A percentile compares a stretch with the other conserved stretches of the same genome.
These are phyloP conservation scores for Populus alba DNA, from an alignment of 345 rosid genomes.

Conservation along the genomic window DNA sequence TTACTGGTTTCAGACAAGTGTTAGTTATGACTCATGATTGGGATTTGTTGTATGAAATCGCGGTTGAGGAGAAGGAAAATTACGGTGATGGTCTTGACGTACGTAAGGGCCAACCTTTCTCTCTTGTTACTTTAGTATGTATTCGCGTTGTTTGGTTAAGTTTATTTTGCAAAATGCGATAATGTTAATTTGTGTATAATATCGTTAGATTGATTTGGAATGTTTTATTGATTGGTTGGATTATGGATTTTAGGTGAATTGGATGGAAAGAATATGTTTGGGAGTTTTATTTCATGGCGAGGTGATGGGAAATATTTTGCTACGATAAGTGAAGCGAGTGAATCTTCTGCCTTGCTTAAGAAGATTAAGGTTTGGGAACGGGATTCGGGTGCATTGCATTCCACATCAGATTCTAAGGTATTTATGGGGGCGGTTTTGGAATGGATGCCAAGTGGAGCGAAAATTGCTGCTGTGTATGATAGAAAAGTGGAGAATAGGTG, in stretches of 20 bases:
- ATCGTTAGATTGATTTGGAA: conserved; percentile 7
- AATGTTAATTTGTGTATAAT: neutral
- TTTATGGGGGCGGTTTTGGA: conserved; percentile 69
- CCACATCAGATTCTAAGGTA: conserved; percentile 64
- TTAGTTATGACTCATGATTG: conserved; percentile 94
- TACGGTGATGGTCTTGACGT: conserved; percentile 51
- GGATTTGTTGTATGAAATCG: conserved; percentile 80
- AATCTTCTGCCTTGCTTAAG: conserved; percentile 42
- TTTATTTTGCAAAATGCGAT: neutral
- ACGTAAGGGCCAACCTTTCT: conserved; percentile 73
- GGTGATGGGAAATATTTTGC: conserved; percentile 94
- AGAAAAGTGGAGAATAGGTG: conserved; percentile 50
- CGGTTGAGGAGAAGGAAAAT: conserved; percentile 41
- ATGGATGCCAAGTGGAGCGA: conserved; percentile 99
- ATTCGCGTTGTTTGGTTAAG: neutral
- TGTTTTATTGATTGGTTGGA: neutral
- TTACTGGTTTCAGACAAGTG: conserved; percentile 72
- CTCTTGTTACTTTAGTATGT: conserved; percentile 21
- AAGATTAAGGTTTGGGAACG: conserved; percentile 90
- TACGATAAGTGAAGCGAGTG: conserved; percentile 43
- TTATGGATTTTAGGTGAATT: conserved; percentile 42
- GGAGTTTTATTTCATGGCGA: conserved; percentile 71
- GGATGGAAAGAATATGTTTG: conserved; percentile 28
- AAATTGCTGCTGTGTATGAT: conserved; percentile 73
- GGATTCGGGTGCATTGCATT: conserved; percentile 70